Evolutionary conservation across 1,284 basidiomycete species (phyloP).

Genomic region (Anthracocystis panici-leucophaei): DNA sequence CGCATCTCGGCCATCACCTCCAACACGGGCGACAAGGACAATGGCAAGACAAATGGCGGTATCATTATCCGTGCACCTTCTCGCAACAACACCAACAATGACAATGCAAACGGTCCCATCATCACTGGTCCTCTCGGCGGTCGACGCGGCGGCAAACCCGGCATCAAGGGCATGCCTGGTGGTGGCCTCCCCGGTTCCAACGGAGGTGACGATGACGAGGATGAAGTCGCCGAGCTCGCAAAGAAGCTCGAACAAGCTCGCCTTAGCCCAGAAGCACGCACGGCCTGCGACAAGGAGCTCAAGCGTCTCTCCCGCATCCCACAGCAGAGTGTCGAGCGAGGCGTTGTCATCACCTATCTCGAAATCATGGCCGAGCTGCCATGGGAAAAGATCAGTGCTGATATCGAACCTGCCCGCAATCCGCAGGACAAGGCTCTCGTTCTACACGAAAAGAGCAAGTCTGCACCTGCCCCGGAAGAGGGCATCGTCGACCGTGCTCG

Average conservation of each 20-base stretch:
- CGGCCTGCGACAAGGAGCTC: constrained; percentile 67
- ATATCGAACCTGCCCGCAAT: constrained; percentile 38
- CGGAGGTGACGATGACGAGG: constrained; percentile 59
- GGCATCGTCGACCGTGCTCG: constrained; percentile 64
- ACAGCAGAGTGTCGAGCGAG: constrained; percentile 67
- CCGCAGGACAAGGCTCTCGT: constrained; percentile 36
- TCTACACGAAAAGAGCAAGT: constrained; percentile 27
- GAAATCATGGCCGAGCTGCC: constrained; percentile 70
- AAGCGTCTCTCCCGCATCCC: constrained; percentile 67
- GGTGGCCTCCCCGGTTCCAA: constrained; percentile 34
- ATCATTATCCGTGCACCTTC: constrained; percentile 60
- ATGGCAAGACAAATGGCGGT: constrained; percentile 42
- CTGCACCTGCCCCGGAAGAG: constrained; percentile 33
- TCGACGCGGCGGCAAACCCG: constrained; percentile 39
- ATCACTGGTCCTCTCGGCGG: constrained; percentile 44
- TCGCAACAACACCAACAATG: constrained; percentile 44
- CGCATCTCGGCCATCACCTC: constrained; percentile 56
- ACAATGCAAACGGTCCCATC: constrained; percentile 42
- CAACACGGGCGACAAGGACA: constrained; percentile 36
- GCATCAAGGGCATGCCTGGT: constrained; percentile 21
- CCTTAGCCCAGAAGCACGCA: constrained; percentile 64
- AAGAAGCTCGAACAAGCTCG: constrained; percentile 56
- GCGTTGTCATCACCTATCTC: constrained; percentile 69
- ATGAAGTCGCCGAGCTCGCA: constrained; percentile 64
- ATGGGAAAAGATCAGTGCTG: constrained; percentile 66